Conservation (phyloP, 176 grass and related monocot species). For the Bothriochloa decipiens region DNA sequence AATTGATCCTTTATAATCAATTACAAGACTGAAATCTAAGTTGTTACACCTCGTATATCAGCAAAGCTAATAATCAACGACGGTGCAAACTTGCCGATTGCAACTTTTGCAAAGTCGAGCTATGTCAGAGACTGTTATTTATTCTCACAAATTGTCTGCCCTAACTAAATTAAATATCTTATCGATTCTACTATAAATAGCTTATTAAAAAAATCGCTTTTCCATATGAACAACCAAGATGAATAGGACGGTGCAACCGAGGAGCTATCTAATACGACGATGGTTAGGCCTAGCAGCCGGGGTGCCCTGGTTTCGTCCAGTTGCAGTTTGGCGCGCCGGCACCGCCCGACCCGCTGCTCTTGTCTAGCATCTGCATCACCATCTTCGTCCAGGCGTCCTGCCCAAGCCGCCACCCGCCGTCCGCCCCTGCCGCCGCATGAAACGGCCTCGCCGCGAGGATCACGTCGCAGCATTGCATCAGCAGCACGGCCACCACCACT, state of each 20-base stretch:
- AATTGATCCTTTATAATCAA: too few relatives aligned
- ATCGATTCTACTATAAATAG: not conserved
- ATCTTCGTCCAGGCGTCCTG: too few relatives aligned
- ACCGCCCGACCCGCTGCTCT: too few relatives aligned
- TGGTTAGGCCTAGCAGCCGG: not conserved
- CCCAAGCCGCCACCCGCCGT: not conserved
- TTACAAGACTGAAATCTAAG: too few relatives aligned
- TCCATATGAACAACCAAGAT: too few relatives aligned
- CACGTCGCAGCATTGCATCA: slow-evolving; percentile 14
- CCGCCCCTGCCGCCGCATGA: not conserved
- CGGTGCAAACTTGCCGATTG: too few relatives aligned
- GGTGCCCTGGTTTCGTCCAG: not conserved
- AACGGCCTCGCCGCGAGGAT: slow-evolving; percentile 20
- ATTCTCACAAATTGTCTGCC: not conserved
- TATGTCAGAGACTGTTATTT: not conserved
- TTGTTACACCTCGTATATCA: too few relatives aligned
- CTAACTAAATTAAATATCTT: not conserved
- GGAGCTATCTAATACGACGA: not conserved
- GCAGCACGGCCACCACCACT: not conserved
- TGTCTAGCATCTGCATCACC: too few relatives aligned
- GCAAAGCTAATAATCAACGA: too few relatives aligned
- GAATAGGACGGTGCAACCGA: too few relatives aligned
- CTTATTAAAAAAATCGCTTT: not conserved
- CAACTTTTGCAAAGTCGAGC: too few relatives aligned
- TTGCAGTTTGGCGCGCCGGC: not conserved